phyloP scores from a whole-genome alignment of 164 flowering plant species.

The Stephania japonica region DNA sequence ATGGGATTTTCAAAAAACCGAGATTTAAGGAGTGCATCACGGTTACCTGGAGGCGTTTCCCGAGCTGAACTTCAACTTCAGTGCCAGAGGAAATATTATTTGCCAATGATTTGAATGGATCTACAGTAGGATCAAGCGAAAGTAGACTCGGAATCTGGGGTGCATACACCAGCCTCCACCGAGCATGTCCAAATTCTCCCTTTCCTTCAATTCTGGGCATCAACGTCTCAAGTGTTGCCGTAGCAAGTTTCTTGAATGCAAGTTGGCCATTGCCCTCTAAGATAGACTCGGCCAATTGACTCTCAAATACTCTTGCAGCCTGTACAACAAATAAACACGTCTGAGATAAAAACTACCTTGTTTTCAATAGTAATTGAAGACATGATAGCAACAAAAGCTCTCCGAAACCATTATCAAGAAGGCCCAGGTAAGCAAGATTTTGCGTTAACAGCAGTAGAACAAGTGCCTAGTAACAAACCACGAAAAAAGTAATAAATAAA shows the following conservation, averaged over 20 bases:
- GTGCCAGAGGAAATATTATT: slow-evolving; percentile 87
- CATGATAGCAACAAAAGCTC: not conserved
- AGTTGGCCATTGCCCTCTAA: slow-evolving; percentile 97
- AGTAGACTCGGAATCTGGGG: slow-evolving; percentile 92
- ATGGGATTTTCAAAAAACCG: too few species aligned
- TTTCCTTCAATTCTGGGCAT: slow-evolving; percentile 99
- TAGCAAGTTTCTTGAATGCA: slow-evolving; percentile 93
- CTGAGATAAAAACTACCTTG: slow-evolving; percentile 1
- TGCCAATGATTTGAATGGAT: slow-evolving; percentile 88
- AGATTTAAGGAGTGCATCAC: not conserved
- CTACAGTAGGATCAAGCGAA: slow-evolving; percentile 75
- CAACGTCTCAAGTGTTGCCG: slow-evolving; percentile 85
- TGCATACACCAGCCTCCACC: slow-evolving; percentile 96
- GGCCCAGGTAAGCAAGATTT: not conserved
- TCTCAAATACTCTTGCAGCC: slow-evolving; percentile 97
- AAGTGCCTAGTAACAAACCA: not conserved
- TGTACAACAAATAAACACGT: slow-evolving; percentile 22
- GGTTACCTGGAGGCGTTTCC: slow-evolving; percentile 91
- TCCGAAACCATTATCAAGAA: not conserved
- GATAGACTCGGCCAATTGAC: slow-evolving; percentile 88
- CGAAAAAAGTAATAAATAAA: too few species aligned
- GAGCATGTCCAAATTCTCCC: slow-evolving; percentile 95
- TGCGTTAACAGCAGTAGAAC: not conserved
- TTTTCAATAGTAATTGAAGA: not conserved
- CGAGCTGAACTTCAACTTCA: slow-evolving; percentile 98